Conservation (phyloP, 805 yeast species). For the Ogataea paradorogensis region DNA sequence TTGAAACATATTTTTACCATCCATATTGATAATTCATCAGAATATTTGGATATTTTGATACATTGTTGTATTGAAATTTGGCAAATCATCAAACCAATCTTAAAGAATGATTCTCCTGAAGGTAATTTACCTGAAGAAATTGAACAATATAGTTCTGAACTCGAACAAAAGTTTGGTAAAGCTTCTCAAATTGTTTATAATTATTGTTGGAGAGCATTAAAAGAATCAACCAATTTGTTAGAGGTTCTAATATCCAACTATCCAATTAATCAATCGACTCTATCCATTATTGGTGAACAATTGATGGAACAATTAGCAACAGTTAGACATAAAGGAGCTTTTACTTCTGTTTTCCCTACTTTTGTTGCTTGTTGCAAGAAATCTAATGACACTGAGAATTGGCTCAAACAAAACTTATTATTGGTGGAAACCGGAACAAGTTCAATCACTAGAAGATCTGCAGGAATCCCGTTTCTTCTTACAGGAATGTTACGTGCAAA, state of each 20-base stretch:
- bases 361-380: slow-evolving; percentile 60
- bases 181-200: slow-evolving; percentile 51
- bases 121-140: slow-evolving; percentile 53
- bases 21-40: not conserved
- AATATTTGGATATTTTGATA: slow-evolving; percentile 11
- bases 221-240: slow-evolving; percentile 65
- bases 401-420: slow-evolving; percentile 59
- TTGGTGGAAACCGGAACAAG: slow-evolving; percentile 50
- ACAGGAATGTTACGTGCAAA: slow-evolving; percentile 66
- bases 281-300: slow-evolving; percentile 47
- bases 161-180: slow-evolving; percentile 34
- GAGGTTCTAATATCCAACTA: slow-evolving; percentile 39
- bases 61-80: slow-evolving; percentile 33
- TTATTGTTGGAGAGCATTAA: slow-evolving; percentile 79
- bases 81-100: slow-evolving; percentile 43
- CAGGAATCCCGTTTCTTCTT: slow-evolving; percentile 81
- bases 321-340: slow-evolving; percentile 88
- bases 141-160: slow-evolving; percentile 34
- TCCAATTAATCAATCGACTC: slow-evolving; percentile 28
- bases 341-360: slow-evolving; percentile 82
- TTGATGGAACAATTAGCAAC: slow-evolving; percentile 65
- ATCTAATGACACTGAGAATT: slow-evolving; percentile 33
- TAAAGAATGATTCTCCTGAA: slow-evolving; percentile 71
- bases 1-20: slow-evolving; percentile 38
- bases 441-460: slow-evolving; percentile 83